A percentile compares a stretch with the other conserved stretches of the same genome.
Conservation (phyloP, 2,329 filamentous ascomycete genomes). For the Tolypocladium cylindrosporum region DNA sequence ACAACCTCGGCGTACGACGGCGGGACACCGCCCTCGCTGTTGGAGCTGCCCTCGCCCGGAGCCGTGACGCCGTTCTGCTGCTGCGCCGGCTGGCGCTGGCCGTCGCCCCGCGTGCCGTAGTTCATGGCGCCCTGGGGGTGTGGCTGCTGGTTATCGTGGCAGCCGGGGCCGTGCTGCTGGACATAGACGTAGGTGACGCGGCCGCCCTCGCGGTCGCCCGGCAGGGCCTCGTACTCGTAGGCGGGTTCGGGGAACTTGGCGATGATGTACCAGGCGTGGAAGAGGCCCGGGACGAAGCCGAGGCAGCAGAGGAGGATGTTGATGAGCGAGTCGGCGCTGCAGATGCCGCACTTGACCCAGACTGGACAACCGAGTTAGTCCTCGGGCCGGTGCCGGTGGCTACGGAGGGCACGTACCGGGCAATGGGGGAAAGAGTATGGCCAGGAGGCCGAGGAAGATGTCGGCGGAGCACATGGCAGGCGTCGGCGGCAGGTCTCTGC, state of each 20-base stretch:
- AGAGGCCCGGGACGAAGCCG: conserved; percentile 72
- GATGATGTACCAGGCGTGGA: conserved; percentile 98
- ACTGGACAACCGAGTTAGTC: conserved; percentile 43
- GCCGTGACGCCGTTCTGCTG: conserved; percentile 18
- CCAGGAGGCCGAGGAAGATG: conserved; percentile 43
- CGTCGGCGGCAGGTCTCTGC: not conserved
- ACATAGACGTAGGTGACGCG: conserved; percentile 74
- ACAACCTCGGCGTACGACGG: conserved; percentile 88
- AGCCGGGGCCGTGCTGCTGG: conserved; percentile 28
- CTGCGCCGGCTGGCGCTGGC: conserved; percentile 19
- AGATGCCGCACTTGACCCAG: conserved; percentile 94
- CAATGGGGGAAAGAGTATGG: conserved; percentile 22
- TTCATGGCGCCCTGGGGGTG: conserved; percentile 18
- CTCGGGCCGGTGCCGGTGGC: not conserved
- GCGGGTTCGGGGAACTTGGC: conserved; percentile 71
- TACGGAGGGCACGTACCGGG: conserved; percentile 34
- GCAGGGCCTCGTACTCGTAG: conserved; percentile 57
- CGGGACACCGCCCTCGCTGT: conserved; percentile 42
- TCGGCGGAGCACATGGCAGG: conserved; percentile 46
- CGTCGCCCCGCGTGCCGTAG: conserved; percentile 10
- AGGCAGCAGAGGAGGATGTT: conserved; percentile 84
- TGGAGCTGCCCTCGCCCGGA: conserved; percentile 28
- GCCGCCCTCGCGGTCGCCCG: conserved; percentile 45
- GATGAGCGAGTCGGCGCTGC: conserved; percentile 84
- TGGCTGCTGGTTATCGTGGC: conserved; percentile 4